Evolutionary conservation across 805 yeast species (phyloP), one percentile per base, ranked within the genome.

Genomic region (Ogataea ramenticola): DNA sequence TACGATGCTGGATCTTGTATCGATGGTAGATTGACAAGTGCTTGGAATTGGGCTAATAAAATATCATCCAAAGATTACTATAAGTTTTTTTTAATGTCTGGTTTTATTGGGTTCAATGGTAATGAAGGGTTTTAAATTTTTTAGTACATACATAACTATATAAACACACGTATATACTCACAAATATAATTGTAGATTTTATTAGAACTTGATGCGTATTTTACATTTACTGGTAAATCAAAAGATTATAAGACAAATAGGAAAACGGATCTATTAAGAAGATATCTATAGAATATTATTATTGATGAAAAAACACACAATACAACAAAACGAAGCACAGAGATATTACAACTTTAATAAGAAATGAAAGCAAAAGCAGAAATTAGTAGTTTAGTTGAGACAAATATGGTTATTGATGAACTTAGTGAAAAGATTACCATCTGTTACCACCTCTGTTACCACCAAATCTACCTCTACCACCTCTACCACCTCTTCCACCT

Each of bases 1-100:
- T 84, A 80, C 58, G 84, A 83, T 71, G 86, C 89, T 27, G 95
- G 95, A 2, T 79, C 86, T 2, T 85, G 95, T 63, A 85, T 85
- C 41, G 95, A 85, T 59, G 95, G 93, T 19, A 74, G 90, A 43
- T 66, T 85, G 40, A 85, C 93, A 0, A 77, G 85, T 43, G 86
- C 89, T 2, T 86, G 91, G 87, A 86, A 84, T 54, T 86, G 86
- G 72, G 84, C 89, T 44, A 85, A 84, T 56, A 73, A 74, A 49
- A 77, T 85, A 35, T 65, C 79, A 22, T 80, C 82, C 56, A 83
- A 82, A 53, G 70, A 73, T n/a, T 85, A 82, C 58, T 65, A 61
- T 46, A 75, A 73, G 54, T 67, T 79, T 39, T 84, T 85, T 58
- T 56, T 85, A 39, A 60, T 85, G 40, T 67, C 84, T 17, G 88